phyloP scores from a whole-genome alignment of 164 flowering plant genomes.

The Nelumbo lutea region DNA sequence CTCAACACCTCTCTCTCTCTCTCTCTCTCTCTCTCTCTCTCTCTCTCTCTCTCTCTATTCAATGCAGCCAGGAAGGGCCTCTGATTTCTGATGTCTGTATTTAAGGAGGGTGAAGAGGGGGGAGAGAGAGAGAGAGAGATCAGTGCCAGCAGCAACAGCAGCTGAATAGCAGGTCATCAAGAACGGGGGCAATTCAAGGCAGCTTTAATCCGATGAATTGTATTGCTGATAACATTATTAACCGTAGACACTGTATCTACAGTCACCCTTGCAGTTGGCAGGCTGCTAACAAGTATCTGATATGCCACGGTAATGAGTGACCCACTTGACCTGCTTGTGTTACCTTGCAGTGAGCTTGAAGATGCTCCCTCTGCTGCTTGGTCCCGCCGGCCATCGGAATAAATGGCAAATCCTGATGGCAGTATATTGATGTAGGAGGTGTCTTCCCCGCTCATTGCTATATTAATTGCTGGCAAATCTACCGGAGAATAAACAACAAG shows the following conservation, averaged over 20 bases:
- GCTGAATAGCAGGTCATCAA: slow-evolving; percentile 13
- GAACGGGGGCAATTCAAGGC: slow-evolving; percentile 56
- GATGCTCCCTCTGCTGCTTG: slow-evolving; percentile 28
- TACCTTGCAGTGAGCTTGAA: slow-evolving; percentile 30
- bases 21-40: background rate
- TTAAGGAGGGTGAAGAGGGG: slow-evolving; percentile 20
- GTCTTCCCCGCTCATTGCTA: slow-evolving; percentile 82
- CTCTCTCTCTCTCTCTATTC: slow-evolving; percentile 15
- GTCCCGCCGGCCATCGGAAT: slow-evolving; percentile 48
- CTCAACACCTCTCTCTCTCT: background rate
- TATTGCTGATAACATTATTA: slow-evolving; percentile 68
- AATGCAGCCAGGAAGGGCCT: slow-evolving; percentile 27
- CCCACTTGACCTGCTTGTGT: slow-evolving; percentile 33
- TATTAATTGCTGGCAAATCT: slow-evolving; percentile 58
- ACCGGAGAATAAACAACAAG: slow-evolving; percentile 68
- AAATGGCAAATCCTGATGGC: slow-evolving; percentile 79
- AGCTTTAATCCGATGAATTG: slow-evolving; percentile 44
- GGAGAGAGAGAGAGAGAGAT: slow-evolving; percentile 12
- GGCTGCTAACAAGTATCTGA: slow-evolving; percentile 72
- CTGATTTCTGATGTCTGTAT: slow-evolving; percentile 29
- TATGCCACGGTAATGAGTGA: slow-evolving; percentile 75
- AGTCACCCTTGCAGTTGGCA: slow-evolving; percentile 62
- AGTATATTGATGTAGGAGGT: slow-evolving; percentile 64
- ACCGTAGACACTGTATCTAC: slow-evolving; percentile 72
- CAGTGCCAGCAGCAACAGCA: too few species aligned